Evolutionary conservation across 345 rosid species (phyloP), one percentile per base, ranked within the genome.

Genomic region (Raphanus sativus): DNA sequence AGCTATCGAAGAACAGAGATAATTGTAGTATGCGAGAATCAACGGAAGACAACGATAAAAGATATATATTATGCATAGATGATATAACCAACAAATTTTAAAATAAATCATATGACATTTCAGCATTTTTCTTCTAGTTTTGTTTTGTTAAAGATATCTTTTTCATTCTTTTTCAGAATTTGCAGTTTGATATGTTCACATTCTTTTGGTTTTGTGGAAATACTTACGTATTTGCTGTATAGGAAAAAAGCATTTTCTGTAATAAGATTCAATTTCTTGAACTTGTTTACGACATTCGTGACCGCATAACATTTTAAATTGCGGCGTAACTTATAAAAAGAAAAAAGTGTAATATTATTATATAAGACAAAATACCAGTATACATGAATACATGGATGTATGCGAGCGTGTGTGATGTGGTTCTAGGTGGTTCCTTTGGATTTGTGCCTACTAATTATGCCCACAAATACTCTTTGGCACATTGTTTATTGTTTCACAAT

Each of bases 381-480:
- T 61, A 71, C 77, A 50, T 70, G 54, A 7, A 68, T 74, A 66
- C 8, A 69, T 71, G 82, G 64, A 73, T 73, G 69, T 48, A 73
- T 67, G 77, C 6, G 50, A 72, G 81, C 77, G 77, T 78, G 55
- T 40, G 66, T 29, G 66, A 8, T 67, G 65, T 79, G 82, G 78
- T 34, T 67, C 56, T 67, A 73, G 54, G 29, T 62, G 65, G 75
- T 73, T 67, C 82, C 78, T 74, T 74, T 38, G 61, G 48, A 74
- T 62, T 38, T 68, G 55, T 79, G 78, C 70, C 82, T 36, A 74
- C 78, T 79, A 74, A 79, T 73, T 50, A 79, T 73, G 65, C 78
- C 82, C 82, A 79, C 78, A 74, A 62, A 62, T 74, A 74, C 52
- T 79, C 62, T 73, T 73, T 62, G 82, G 75, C 82, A 79, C 75